Conservation (phyloP, 106 monocot species). For the Posidonia australis region DNA sequence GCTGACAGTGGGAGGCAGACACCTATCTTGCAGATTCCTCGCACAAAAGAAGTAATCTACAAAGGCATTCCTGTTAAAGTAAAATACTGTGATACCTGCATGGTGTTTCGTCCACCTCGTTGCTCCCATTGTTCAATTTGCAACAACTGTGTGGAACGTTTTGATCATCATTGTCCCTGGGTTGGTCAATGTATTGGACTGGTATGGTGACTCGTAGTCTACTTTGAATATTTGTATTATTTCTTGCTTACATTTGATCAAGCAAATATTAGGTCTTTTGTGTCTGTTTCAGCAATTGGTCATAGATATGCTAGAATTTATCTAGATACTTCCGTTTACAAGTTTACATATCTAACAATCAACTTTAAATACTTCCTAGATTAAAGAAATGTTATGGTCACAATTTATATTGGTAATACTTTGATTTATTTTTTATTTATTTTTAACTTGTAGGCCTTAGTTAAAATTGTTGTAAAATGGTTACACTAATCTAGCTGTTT, state of each 20-base stretch:
- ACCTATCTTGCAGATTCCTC: conserved; percentile 11
- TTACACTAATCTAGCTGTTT: too few relatives aligned
- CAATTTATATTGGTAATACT: too few relatives aligned
- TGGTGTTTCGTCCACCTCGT: conserved; percentile 23
- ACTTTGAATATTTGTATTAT: not conserved
- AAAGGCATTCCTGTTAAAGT: conserved; percentile 13
- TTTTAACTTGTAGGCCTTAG: too few relatives aligned
- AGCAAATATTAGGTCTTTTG: not conserved
- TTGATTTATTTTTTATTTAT: too few relatives aligned
- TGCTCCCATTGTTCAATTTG: conserved; percentile 26
- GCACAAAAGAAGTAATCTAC: conserved; percentile 13
- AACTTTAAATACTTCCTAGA: too few relatives aligned
- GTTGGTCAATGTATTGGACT: conserved; percentile 23
- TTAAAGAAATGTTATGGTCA: too few relatives aligned
- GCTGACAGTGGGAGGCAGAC: conserved; percentile 14
- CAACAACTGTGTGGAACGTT: conserved; percentile 23
- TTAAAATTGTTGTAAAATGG: too few relatives aligned
- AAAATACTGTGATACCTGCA: conserved; percentile 23
- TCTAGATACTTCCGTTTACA: too few relatives aligned
- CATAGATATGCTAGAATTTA: too few relatives aligned
- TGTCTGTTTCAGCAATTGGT: not conserved
- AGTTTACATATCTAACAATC: too few relatives aligned
- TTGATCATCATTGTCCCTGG: conserved; percentile 25
- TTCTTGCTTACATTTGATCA: not conserved
- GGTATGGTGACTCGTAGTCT: conserved; percentile 1